phyloP scores from a whole-genome alignment of 108 stramenopile species.

The Skeletonema tropicum region DNA sequence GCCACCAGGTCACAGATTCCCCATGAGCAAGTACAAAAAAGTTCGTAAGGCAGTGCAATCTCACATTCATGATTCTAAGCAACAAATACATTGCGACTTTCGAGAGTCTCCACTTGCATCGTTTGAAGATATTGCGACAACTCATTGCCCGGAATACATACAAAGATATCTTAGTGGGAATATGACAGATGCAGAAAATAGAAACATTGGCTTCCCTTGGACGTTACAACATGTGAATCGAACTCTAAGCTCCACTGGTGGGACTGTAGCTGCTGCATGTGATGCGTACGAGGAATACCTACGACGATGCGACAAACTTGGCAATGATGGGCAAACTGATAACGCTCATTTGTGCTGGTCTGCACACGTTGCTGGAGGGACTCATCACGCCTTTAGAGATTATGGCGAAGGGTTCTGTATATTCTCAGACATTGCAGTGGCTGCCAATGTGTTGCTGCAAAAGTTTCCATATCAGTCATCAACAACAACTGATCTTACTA shows the following conservation, averaged over 20 bases:
- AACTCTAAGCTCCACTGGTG: conserved; percentile 84
- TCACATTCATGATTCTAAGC: conserved; percentile 24
- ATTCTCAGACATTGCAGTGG: conserved; percentile 91
- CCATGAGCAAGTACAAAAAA: conserved; percentile 90
- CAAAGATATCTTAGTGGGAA: conserved; percentile 75
- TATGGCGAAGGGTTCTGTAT: conserved; percentile 95
- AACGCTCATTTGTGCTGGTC: conserved; percentile 21
- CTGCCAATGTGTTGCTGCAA: conserved; percentile 83
- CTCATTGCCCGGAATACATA: conserved; percentile 82
- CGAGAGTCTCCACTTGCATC: conserved; percentile 82
- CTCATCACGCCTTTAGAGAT: conserved; percentile 93
- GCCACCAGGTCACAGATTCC: conserved; percentile 89
- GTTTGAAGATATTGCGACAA: conserved; percentile 75
- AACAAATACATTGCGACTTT: conserved; percentile 49
- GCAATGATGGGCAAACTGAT: neutral
- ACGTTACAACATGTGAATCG: conserved; percentile 77
- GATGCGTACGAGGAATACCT: conserved; percentile 61
- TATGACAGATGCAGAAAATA: conserved; percentile 77
- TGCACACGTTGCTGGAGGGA: conserved; percentile 94
- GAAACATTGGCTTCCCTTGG: conserved; percentile 95
- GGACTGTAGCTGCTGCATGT: conserved; percentile 84
- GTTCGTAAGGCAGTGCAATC: conserved; percentile 68
- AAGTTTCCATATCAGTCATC: conserved; percentile 44
- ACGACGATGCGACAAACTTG: conserved; percentile 3
- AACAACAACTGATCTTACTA: neutral